Conservation (phyloP, 225 moss, liverwort and hornwort genomes). For the Pleurozium schreberi region DNA sequence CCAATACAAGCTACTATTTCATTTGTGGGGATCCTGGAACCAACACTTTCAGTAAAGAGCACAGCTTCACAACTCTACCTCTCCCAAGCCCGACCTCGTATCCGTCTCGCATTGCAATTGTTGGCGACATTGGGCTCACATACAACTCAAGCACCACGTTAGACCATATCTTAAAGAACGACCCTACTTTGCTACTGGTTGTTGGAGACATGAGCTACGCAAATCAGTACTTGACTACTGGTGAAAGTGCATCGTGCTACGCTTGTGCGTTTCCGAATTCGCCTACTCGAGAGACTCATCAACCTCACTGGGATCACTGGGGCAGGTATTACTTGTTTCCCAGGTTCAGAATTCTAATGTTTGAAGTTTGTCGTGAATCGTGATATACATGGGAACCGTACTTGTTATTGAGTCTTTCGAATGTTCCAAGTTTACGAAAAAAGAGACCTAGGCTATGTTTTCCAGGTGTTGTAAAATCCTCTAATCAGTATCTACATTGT, state of each 20-base stretch:
- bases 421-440: background rate
- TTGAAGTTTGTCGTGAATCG: background rate
- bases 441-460: background rate
- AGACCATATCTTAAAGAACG: slow-evolving; percentile 49
- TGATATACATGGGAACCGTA: background rate
- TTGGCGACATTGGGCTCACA: slow-evolving; percentile 71
- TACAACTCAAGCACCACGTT: slow-evolving; percentile 55
- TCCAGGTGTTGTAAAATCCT: background rate
- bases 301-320: slow-evolving; percentile 87
- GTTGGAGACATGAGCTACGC: slow-evolving; percentile 71
- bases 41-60: slow-evolving; percentile 33
- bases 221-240: slow-evolving; percentile 68
- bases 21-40: slow-evolving; percentile 47
- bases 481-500: background rate
- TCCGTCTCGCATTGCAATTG: slow-evolving; percentile 56
- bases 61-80: slow-evolving; percentile 41
- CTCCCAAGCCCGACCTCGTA: slow-evolving; percentile 33
- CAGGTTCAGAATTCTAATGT: background rate
- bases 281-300: slow-evolving; percentile 64
- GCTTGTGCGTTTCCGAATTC: slow-evolving; percentile 47
- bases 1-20: slow-evolving; percentile 42
- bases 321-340: slow-evolving; percentile 28
- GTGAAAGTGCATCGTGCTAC: slow-evolving; percentile 56
- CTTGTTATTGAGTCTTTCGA: background rate
- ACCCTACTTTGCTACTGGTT: slow-evolving; percentile 52